These are phyloP conservation scores for Nigrospora oryzae DNA, from an alignment of 2,329 filamentous ascomycete genomes.

Conservation along the genomic window DNA sequence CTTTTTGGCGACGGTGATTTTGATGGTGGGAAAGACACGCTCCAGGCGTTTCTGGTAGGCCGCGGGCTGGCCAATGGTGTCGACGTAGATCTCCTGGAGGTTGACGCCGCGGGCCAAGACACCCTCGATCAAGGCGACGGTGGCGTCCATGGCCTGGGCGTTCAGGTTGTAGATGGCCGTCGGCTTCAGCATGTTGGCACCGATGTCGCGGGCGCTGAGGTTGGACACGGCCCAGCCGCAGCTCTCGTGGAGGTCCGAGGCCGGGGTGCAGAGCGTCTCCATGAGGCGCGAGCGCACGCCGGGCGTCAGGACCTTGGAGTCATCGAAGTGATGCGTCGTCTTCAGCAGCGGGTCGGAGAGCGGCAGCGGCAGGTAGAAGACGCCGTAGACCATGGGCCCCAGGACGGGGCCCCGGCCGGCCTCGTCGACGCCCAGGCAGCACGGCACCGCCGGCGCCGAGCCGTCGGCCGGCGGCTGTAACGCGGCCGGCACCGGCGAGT, in stretches of 20 bases:
- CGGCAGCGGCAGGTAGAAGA: slow-evolving; percentile 68
- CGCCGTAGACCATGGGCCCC: slow-evolving; percentile 66
- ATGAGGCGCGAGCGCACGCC: slow-evolving; percentile 67
- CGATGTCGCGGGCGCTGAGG: slow-evolving; percentile 79
- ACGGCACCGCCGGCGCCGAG: slow-evolving; percentile 34
- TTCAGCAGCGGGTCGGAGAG: slow-evolving; percentile 68
- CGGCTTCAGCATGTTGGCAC: slow-evolving; percentile 65
- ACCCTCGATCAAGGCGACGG: slow-evolving; percentile 69
- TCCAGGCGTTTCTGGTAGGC: slow-evolving; percentile 80
- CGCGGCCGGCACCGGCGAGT: slow-evolving; percentile 57
- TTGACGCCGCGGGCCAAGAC: slow-evolving; percentile 74
- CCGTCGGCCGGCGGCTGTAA: slow-evolving; percentile 37
- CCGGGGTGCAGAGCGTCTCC: slow-evolving; percentile 59
- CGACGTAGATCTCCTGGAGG: slow-evolving; percentile 83
- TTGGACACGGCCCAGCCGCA: slow-evolving; percentile 77
- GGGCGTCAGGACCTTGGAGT: slow-evolving; percentile 85
- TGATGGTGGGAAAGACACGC: slow-evolving; percentile 69
- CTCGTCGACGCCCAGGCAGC: slow-evolving; percentile 85
- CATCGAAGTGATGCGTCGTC: slow-evolving; percentile 77
- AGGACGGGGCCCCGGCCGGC: slow-evolving; percentile 91
- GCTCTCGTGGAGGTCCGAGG: slow-evolving; percentile 32
- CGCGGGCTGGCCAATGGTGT: slow-evolving; percentile 80
- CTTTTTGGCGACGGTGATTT: slow-evolving; percentile 77
- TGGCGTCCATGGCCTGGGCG: slow-evolving; percentile 90
- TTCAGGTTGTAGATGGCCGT: slow-evolving; percentile 77